Conservation (phyloP, 192 early-diverging fungal species). For the Coemansia sp. region DNA sequence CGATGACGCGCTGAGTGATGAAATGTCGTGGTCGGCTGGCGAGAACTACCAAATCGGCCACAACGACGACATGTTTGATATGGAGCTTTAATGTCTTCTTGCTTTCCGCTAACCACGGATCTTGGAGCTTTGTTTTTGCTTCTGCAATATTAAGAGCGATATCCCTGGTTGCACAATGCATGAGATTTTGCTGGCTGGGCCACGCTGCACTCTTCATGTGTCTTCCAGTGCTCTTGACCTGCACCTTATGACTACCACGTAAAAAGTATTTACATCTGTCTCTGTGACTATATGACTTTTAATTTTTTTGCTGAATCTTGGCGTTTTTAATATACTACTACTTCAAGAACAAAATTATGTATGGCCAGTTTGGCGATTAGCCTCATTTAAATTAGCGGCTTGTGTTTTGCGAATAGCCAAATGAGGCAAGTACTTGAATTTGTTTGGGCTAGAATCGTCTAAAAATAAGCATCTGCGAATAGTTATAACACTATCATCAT, state of each 20-base stretch:
- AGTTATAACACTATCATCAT: too few species aligned
- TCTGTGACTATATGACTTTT: conserved; percentile 1
- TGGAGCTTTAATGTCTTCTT: conserved; percentile 28
- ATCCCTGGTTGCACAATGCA: background rate
- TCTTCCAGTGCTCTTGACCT: background rate
- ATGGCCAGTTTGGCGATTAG: too few species aligned
- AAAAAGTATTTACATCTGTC: background rate
- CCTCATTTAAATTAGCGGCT: too few species aligned
- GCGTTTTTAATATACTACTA: background rate
- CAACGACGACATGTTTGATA: conserved; percentile 39
- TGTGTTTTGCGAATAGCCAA: too few species aligned
- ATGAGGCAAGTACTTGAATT: too few species aligned
- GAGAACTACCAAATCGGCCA: conserved; percentile 27
- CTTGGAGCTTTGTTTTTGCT: background rate
- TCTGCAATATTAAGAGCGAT: background rate
- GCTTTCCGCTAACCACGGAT: too few species aligned
- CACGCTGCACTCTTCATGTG: background rate
- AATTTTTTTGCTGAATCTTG: background rate
- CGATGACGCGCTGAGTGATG: conserved; percentile 46
- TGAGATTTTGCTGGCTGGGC: conserved; percentile 1
- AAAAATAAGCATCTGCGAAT: too few species aligned
- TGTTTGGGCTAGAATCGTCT: too few species aligned
- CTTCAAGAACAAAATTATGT: too few species aligned
- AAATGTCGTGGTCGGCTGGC: conserved; percentile 36
- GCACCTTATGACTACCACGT: background rate